Percentiles rank a stretch among this genome's conserved stretches.
phyloP scores from a whole-genome alignment of 495 filamentous ascomycete species.

The Lasiosphaeriaceae sp. region DNA sequence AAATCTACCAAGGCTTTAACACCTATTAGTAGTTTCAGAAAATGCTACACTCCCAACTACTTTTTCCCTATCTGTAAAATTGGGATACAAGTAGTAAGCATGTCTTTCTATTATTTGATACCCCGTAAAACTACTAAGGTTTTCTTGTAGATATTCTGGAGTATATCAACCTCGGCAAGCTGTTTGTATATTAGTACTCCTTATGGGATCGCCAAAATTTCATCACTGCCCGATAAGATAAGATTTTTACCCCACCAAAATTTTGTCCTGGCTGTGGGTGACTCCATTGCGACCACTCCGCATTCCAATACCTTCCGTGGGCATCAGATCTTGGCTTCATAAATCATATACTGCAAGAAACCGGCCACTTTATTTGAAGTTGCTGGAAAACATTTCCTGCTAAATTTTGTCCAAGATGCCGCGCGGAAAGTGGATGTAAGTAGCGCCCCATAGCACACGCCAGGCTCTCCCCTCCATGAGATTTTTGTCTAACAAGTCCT shows the following conservation, averaged over 20 bases:
- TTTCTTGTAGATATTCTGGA: background rate
- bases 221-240: slow-evolving; percentile 25
- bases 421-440: slow-evolving; percentile 83
- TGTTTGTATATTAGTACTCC: background rate
- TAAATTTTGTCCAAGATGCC: slow-evolving; percentile 56
- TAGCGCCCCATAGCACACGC: too few relatives aligned
- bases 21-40: too few relatives aligned
- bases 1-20: background rate
- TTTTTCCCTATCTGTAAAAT: background rate
- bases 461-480: slow-evolving; percentile 27
- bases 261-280: slow-evolving; percentile 24
- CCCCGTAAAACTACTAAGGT: background rate
- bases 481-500: background rate
- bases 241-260: slow-evolving; percentile 43
- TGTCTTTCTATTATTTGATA: background rate
- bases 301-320: background rate
- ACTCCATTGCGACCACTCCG: background rate
- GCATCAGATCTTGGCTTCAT: too few relatives aligned
- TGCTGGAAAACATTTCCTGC: too few relatives aligned
- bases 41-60: too few relatives aligned
- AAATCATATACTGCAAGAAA: too few relatives aligned
- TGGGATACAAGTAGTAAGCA: background rate
- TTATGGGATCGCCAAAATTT: background rate
- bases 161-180: background rate
- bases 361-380: too few relatives aligned